Base-by-base conservation (phyloP, 1,284 basidiomycete species). In the Moesziomyces parantarcticus region DNA sequence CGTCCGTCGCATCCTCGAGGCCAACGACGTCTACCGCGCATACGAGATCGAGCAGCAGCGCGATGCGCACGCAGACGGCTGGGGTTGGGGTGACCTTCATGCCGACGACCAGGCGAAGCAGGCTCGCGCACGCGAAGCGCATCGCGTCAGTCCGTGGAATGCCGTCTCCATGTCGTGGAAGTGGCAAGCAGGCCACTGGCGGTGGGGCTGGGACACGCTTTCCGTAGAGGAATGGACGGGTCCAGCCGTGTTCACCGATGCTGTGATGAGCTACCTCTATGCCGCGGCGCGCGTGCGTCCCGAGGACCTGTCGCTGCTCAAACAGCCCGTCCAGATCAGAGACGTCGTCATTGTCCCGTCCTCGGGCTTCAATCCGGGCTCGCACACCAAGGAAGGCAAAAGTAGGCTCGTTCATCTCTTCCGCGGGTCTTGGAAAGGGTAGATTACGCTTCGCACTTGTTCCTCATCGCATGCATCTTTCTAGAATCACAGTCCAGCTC, bases 161-260 rank as follows among this genome's bases (percentile, higher is more conserved):
- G 52, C 48, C 4, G 50, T 59, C 8, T 43, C 51, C 22, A 59
- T 60, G 59, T 25, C 46, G 14, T 75, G 73, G 73, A 67, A 61
- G 52, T 72, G 64, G 59, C 70, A 71, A 46, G 70, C 61, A 2
- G 73, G 73, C 14, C 47, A 57, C 14, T 75, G 73, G 73, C 50
- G 68, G 21, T 63, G 56, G 55, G 73, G 64, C 7, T 75, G 73
- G 73, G 42, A 73, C 34, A 47, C 42, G 5, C 29, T 68, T 13
- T 48, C 48, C 5, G 65, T 75, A 5, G 73, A 75, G 29, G 73
- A 75, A 22, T 75, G 73, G 73, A 75, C 73, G 0, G 73, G 73
- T 1, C 73, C 73, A 0, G 73, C 73, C 3, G 73, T 72, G 5
- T 75, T 40, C 18, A 75, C 73, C 1, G 73, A 75, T 49, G 40